Evolutionary conservation across 2,329 filamentous ascomycete species (phyloP).

Genomic region (Cordyceps militaris): DNA sequence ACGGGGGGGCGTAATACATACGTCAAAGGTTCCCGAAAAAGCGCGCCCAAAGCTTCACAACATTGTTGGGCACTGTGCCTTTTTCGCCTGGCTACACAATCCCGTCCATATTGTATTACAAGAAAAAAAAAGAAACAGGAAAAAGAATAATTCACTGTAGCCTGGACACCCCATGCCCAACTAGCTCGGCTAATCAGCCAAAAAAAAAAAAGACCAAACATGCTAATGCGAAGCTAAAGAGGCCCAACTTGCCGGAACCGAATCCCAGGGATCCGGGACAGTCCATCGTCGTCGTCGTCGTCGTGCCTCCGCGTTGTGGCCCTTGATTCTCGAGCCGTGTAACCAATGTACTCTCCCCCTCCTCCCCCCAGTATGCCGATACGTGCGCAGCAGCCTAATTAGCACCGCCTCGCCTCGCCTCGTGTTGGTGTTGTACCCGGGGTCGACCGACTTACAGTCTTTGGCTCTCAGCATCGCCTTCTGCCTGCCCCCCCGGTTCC

Average conservation of each 20-base stretch:
- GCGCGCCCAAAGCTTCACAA: no score
- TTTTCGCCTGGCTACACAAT: no score
- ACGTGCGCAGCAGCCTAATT: no score
- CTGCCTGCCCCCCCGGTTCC: neutral
- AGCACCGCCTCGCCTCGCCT: neutral
- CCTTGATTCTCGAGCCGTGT: neutral
- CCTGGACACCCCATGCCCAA: neutral
- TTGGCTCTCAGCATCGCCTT: neutral
- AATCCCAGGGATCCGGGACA: neutral
- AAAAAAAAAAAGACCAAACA: neutral
- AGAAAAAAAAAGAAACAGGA: neutral
- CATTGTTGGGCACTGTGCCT: no score
- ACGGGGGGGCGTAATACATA: no score
- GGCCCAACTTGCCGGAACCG: constrained; percentile 9
- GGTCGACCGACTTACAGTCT: neutral
- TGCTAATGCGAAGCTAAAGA: constrained; percentile 4
- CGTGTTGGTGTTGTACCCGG: neutral
- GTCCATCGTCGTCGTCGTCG: neutral
- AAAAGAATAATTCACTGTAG: neutral
- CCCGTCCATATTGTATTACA: no score
- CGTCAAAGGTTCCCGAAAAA: no score
- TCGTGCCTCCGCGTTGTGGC: no score
- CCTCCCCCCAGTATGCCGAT: neutral
- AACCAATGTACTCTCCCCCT: neutral
- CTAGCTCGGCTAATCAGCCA: neutral